Evolutionary conservation across 805 yeast genomes (phyloP), one percentile per base, ranked within the genome.

Genomic region (Candida takata): DNA sequence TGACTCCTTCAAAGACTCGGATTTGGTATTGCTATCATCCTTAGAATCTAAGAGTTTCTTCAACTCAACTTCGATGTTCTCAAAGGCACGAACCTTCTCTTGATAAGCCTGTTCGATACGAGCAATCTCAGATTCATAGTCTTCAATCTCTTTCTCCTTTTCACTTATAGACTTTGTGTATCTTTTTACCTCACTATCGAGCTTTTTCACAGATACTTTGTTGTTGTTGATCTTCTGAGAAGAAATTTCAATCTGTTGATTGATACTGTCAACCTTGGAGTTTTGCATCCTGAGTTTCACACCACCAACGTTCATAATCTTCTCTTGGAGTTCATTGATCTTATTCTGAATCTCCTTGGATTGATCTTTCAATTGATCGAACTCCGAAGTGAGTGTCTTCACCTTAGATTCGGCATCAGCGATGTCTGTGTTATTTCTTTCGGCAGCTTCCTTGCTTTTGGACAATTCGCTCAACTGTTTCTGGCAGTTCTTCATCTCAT

Each of bases 261-360:
- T 64, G 24, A 82, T 65, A 2, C 94, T 81, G 48, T 78, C 87
- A 8, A 92, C 95, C 51, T 77, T 82, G 1, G 94, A 74, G 42
- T 77, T 81, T 49, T 87, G 96, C 41, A 83, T 57, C 38, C 84
- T 76, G 44, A 92, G 65, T 42, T 77, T 77, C 8, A 84, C 79
- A 41, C 99, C 99, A 36, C 99, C 99, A 36, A 85, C 80, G 33
- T 83, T 79, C 84, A 88, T 76, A 27, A 92, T 85, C 51, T 78
- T 71, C 38, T 79, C 84, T 46, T 86, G 88, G 4, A 88, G 60
- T 0, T 48, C 65, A 10, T 68, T 65, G 27, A 92, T 82, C 38
- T 72, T 65, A 6, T 57, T 51, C 52, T 76, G 84, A 28, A 74
- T 57, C 23, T 70, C 75, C 19, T 63, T 58, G 45, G 87, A 75